Percentiles rank a stretch among this genome's conserved stretches.
phyloP scores from a whole-genome alignment of 805 yeast genomes.

The Cyberlindnera suaveolens region DNA sequence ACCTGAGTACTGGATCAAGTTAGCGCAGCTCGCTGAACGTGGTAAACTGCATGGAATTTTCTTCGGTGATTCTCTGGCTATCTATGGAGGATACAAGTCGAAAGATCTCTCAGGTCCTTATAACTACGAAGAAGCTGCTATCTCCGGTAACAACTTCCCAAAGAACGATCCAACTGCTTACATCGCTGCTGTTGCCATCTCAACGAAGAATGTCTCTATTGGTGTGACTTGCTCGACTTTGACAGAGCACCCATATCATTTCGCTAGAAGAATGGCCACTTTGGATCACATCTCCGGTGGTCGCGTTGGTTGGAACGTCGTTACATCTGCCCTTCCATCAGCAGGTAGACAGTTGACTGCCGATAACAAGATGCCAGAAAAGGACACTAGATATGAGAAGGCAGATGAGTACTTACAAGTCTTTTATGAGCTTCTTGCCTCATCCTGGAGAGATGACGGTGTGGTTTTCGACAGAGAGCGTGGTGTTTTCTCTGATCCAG shows the following conservation, averaged over 20 bases:
- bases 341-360: constrained; percentile 38
- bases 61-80: constrained; percentile 36
- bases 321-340: constrained; percentile 36
- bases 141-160: constrained; percentile 29
- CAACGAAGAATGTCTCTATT: constrained; percentile 34
- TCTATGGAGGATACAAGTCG: constrained; percentile 33
- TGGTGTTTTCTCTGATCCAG: constrained; percentile 34
- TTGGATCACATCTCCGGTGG: constrained; percentile 40
- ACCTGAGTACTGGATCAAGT: constrained; percentile 31
- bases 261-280: constrained; percentile 39
- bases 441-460: constrained; percentile 41
- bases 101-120: constrained; percentile 27
- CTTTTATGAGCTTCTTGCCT: constrained; percentile 32
- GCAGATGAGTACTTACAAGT: constrained; percentile 41
- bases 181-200: constrained; percentile 36
- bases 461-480: constrained; percentile 20
- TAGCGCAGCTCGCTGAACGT: constrained; percentile 32
- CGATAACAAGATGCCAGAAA: constrained; percentile 32
- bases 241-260: constrained; percentile 39
- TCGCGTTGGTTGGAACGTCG: constrained; percentile 44
- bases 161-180: constrained; percentile 35
- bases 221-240: constrained; percentile 40
- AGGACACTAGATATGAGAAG: constrained; percentile 34
- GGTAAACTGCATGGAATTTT: constrained; percentile 35
- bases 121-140: constrained; percentile 31